Percentiles rank a stretch among this genome's conserved stretches.
Conservation (phyloP, 2,329 filamentous ascomycete genomes). For the Hirsutella rhossiliensis region DNA sequence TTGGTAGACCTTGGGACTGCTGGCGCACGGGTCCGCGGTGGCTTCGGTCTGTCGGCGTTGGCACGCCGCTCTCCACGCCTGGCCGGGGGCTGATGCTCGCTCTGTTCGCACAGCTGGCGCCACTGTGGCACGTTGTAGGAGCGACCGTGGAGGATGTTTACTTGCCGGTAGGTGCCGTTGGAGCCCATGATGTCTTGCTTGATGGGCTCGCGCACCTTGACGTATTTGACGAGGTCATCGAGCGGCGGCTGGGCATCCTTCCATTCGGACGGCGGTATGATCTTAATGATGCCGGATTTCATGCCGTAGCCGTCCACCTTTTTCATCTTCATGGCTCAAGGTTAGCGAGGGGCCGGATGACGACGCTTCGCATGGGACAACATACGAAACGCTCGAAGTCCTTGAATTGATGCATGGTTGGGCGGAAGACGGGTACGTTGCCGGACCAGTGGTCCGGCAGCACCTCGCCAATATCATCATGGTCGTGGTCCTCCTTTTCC, state of each 20-base stretch:
- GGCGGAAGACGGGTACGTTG: slow-evolving; percentile 86
- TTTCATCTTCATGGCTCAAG: slow-evolving; percentile 40
- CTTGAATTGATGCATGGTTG: slow-evolving; percentile 88
- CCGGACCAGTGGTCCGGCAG: slow-evolving; percentile 84
- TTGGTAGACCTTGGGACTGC: slow-evolving; percentile 19
- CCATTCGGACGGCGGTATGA: slow-evolving; percentile 91
- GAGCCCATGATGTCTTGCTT: slow-evolving; percentile 97
- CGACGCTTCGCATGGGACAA: slow-evolving; percentile 6
- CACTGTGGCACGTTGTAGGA: slow-evolving; percentile 96
- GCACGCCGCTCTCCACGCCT: slow-evolving; percentile 71
- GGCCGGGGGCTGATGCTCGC: slow-evolving; percentile 89
- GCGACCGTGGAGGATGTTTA: slow-evolving; percentile 91
- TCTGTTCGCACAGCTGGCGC: slow-evolving; percentile 86
- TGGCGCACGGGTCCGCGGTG: slow-evolving; percentile 24
- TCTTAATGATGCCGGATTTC: slow-evolving; percentile 94
- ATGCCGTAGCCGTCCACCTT: slow-evolving; percentile 92
- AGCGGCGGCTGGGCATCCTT: slow-evolving; percentile 66
- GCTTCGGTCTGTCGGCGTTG: slow-evolving; percentile 40
- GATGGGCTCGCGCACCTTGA: slow-evolving; percentile 92
- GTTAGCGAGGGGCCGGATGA: slow-evolving; percentile 14
- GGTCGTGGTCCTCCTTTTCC: slow-evolving; percentile 18
- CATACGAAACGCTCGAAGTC: slow-evolving; percentile 85
- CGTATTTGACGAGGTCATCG: slow-evolving; percentile 77
- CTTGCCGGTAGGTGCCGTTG: slow-evolving; percentile 89
- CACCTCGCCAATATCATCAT: slow-evolving; percentile 64